Evolutionary conservation across 169 alveolate species (phyloP).

Genomic region (Plasmodium malariae): DNA sequence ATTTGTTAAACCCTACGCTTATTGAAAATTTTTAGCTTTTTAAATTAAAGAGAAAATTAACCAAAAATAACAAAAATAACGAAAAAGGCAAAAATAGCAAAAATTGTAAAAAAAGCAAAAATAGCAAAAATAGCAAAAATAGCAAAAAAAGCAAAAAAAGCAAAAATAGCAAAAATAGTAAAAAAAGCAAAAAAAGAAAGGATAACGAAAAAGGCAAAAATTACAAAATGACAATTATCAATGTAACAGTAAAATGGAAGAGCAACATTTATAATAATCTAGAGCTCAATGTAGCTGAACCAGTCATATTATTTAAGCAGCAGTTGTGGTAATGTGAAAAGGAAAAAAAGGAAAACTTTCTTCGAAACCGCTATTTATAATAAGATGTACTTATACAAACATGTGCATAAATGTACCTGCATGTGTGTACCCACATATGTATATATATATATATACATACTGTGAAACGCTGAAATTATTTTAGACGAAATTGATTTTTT

Average conservation of each 20-base stretch:
- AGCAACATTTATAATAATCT: slow-evolving; percentile 79
- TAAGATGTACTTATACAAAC: background rate
- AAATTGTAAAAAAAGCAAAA: no score
- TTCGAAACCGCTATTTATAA: background rate
- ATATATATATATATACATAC: no score
- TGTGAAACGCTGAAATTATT: no score
- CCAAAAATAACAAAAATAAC: no score
- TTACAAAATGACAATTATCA: slow-evolving; percentile 73
- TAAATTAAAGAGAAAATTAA: no score
- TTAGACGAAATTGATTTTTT: no score
- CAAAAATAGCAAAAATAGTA: no score
- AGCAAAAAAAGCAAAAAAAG: no score
- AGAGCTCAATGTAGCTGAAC: slow-evolving; percentile 76
- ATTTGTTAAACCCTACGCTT: no score
- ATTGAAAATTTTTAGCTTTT: no score
- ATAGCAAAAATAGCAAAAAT: no score
- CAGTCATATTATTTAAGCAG: slow-evolving; percentile 76
- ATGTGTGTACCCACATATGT: background rate
- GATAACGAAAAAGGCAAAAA: background rate
- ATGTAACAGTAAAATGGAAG: slow-evolving; percentile 85
- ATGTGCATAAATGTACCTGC: background rate
- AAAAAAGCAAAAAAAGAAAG: background rate
- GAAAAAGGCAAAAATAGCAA: background rate
- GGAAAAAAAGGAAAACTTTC: background rate
- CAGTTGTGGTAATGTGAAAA: slow-evolving; percentile 72